Evolutionary conservation across 441 rosid species (phyloP).

Genomic region (Corymbia citriodora): DNA sequence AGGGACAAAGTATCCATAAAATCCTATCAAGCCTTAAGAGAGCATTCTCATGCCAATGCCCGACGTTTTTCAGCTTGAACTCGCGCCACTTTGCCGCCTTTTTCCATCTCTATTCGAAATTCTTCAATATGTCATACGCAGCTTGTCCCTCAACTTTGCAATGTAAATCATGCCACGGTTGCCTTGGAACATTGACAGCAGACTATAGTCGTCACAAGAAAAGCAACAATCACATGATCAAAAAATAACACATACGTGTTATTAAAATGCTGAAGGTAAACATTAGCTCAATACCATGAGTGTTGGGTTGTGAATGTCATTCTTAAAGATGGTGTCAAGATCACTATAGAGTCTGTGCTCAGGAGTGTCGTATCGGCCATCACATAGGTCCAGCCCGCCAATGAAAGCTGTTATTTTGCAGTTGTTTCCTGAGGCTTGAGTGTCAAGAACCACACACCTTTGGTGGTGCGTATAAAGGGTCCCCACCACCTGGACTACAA

Average conservation of each 20-base stretch:
- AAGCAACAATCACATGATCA: background rate
- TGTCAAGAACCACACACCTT: constrained; percentile 64
- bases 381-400: constrained; percentile 74
- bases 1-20: constrained; percentile 52
- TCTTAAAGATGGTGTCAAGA: constrained; percentile 48
- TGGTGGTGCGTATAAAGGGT: constrained; percentile 84
- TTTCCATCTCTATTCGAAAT: constrained; percentile 73
- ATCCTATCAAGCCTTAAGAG: constrained; percentile 58
- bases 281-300: constrained; percentile 41
- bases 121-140: constrained; percentile 62
- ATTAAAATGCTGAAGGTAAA: background rate
- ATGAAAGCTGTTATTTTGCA: constrained; percentile 69
- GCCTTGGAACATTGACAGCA: constrained; percentile 45
- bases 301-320: constrained; percentile 70
- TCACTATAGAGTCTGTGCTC: constrained; percentile 55
- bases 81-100: constrained; percentile 61
- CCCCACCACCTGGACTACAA: constrained; percentile 68
- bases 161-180: constrained; percentile 90
- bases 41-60: constrained; percentile 51
- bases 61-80: constrained; percentile 46
- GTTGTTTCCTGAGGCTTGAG: constrained; percentile 47
- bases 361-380: constrained; percentile 83
- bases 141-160: constrained; percentile 87
- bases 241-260: background rate
- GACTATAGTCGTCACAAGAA: constrained; percentile 21